Conservation (phyloP, 352 stramenopile genomes). For the Phytophthora foliorum region DNA sequence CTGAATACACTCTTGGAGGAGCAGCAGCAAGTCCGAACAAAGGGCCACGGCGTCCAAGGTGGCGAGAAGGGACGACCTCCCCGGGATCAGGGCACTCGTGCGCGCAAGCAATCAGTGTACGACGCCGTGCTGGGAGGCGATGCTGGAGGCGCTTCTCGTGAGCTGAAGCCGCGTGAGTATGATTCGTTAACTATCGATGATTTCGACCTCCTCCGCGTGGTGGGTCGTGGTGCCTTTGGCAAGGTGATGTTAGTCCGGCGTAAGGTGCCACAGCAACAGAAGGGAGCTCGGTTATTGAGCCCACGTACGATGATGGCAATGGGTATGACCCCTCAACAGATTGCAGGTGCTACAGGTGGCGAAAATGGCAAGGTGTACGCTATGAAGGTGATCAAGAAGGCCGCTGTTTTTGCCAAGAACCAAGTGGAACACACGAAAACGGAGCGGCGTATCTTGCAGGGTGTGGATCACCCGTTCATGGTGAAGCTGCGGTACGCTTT, state of each 20-base stretch:
- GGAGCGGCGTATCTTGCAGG: constrained; percentile 88
- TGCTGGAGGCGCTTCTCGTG: constrained; percentile 25
- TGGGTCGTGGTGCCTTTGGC: constrained; percentile 97
- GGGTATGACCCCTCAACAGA: constrained; percentile 50
- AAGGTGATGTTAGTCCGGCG: constrained; percentile 94
- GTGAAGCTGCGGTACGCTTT: constrained; percentile 90
- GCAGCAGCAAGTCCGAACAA: constrained; percentile 31
- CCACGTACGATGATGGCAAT: constrained; percentile 49
- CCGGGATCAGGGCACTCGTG: constrained; percentile 15
- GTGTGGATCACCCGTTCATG: constrained; percentile 88
- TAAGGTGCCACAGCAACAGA: constrained; percentile 50
- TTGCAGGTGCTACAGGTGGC: constrained; percentile 33
- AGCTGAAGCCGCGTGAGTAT: constrained; percentile 53
- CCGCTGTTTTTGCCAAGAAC: constrained; percentile 86
- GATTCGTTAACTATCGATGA: constrained; percentile 91
- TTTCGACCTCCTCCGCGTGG: constrained; percentile 97
- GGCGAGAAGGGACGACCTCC: constrained; percentile 16
- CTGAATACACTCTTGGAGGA: constrained; percentile 59
- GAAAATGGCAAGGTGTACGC: constrained; percentile 78
- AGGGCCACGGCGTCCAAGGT: constrained; percentile 4
- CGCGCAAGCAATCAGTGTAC: constrained; percentile 34
- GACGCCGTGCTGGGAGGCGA: constrained; percentile 33
- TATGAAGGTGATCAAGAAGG: constrained; percentile 95
- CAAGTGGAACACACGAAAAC: constrained; percentile 95
- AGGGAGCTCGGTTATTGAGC: constrained; percentile 45